Conservation (phyloP, 2,329 filamentous ascomycete genomes). For the Stachybotrys echinatus region DNA sequence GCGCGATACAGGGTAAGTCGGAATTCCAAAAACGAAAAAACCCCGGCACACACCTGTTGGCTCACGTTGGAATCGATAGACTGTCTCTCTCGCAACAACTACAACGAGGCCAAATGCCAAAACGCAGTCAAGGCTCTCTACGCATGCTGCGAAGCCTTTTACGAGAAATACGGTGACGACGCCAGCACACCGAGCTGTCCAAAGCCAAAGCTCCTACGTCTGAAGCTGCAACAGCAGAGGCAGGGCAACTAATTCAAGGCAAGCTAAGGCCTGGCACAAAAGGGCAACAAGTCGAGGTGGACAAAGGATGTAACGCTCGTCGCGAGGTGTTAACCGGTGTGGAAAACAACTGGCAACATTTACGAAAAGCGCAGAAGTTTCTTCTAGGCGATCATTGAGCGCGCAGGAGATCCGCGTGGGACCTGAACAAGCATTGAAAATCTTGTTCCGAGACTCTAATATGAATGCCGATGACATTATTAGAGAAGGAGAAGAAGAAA, state of each 20-base stretch:
- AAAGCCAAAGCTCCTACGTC: constrained; percentile 68
- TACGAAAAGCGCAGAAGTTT: constrained; percentile 64
- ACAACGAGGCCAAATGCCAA: constrained; percentile 80
- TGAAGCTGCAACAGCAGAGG: constrained; percentile 79
- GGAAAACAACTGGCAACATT: constrained; percentile 56
- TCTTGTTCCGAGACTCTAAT: constrained; percentile 99
- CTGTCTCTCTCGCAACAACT: constrained; percentile 79
- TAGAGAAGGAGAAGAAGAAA: constrained; percentile 39
- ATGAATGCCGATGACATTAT: constrained; percentile 83
- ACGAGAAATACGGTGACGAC: constrained; percentile 69
- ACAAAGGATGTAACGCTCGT: constrained; percentile 39
- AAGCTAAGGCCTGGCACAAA: background rate
- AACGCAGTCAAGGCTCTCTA: constrained; percentile 78
- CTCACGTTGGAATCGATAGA: constrained; percentile 46
- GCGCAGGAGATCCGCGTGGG: constrained; percentile 77
- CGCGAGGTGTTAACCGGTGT: constrained; percentile 37
- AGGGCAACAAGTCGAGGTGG: constrained; percentile 1
- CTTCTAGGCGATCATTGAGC: constrained; percentile 97
- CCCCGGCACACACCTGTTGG: constrained; percentile 6
- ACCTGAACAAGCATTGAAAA: constrained; percentile 89
- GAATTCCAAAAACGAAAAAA: constrained; percentile 4
- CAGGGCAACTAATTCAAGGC: constrained; percentile 16
- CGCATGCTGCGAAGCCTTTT: constrained; percentile 88
- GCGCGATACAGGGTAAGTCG: constrained; percentile 75
- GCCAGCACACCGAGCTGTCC: constrained; percentile 81